These are phyloP conservation scores for Brassica incana DNA, from an alignment of 345 rosid species.

Conservation along the genomic window DNA sequence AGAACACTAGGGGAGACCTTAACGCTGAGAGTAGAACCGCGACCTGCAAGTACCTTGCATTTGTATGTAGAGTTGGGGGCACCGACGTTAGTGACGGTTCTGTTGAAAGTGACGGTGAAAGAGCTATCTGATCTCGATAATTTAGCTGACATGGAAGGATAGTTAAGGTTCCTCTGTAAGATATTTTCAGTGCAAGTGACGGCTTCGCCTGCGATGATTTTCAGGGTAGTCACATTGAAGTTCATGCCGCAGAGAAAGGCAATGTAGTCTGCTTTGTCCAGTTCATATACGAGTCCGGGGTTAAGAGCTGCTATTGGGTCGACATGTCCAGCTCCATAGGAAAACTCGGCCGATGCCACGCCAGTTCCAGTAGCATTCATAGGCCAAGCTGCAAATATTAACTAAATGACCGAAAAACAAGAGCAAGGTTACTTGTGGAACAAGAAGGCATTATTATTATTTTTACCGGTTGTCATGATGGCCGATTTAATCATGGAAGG, in stretches of 20 bases:
- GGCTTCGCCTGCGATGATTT: conserved; percentile 35
- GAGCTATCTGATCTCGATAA: not conserved
- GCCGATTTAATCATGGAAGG: conserved; percentile 62
- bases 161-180: conserved; percentile 46
- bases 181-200: conserved; percentile 30
- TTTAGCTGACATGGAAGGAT: conserved; percentile 48
- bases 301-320: conserved; percentile 46
- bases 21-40: conserved; percentile 8
- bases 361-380: conserved; percentile 32
- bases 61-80: conserved; percentile 46
- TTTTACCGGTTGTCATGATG: conserved; percentile 57
- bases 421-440: not conserved
- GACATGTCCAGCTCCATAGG: conserved; percentile 57
- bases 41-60: conserved; percentile 4
- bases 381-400: conserved; percentile 39
- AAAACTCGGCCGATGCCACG: conserved; percentile 35
- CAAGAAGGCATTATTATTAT: not conserved
- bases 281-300: conserved; percentile 47
- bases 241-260: conserved; percentile 47
- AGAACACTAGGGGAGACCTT: conserved; percentile 43
- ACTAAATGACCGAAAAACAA: not conserved
- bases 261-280: conserved; percentile 37
- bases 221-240: not conserved
- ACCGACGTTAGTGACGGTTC: conserved; percentile 65
- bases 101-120: conserved; percentile 23